Evolutionary conservation across 2,329 filamentous ascomycete genomes (phyloP).

Genomic region (Cladosporium velox): DNA sequence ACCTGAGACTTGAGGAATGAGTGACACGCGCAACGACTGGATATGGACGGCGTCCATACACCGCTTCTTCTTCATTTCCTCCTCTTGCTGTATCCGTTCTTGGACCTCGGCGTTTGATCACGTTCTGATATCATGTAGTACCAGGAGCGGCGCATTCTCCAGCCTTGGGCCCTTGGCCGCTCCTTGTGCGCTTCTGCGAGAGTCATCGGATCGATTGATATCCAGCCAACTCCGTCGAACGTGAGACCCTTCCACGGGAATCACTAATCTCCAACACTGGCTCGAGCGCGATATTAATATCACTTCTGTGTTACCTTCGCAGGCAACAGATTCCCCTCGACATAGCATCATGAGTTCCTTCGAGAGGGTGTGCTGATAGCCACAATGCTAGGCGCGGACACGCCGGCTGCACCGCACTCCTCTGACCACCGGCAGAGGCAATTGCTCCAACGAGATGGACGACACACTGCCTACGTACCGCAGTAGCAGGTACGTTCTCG

Average conservation of each 20-base stretch:
- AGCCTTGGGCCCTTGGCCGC: background rate
- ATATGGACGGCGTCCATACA: background rate
- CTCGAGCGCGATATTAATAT: background rate
- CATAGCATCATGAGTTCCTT: background rate
- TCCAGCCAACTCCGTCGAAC: constrained; percentile 9
- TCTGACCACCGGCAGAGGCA: background rate
- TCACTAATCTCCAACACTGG: background rate
- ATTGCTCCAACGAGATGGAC: background rate
- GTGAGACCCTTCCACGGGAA: background rate
- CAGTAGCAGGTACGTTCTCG: background rate
- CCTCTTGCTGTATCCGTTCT: background rate
- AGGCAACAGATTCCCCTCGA: background rate
- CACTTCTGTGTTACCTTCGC: background rate
- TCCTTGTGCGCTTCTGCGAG: constrained; percentile 5
- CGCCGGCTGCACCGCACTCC: background rate
- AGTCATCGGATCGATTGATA: constrained; percentile 3
- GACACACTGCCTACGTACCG: background rate
- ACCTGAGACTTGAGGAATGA: constrained; percentile 12
- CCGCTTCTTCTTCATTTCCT: background rate
- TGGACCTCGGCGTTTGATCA: background rate
- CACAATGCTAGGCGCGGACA: constrained; percentile 11
- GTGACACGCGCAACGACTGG: background rate
- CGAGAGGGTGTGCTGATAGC: constrained; percentile 9
- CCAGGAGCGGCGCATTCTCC: background rate
- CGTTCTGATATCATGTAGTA: background rate